Conservation (phyloP, 345 rosid genomes). For the Citrus mangshanensis region DNA sequence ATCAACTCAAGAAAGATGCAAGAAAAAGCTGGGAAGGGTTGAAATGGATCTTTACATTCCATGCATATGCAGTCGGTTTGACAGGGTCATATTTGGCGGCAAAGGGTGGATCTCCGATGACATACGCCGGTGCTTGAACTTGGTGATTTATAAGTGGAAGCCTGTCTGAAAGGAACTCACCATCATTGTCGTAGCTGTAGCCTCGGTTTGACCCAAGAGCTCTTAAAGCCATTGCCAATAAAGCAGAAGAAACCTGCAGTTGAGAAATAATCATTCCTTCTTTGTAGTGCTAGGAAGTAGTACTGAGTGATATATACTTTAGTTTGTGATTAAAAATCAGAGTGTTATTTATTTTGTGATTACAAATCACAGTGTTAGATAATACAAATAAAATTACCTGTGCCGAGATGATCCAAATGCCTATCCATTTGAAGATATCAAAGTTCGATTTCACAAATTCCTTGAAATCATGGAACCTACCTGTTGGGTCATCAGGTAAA, state of each 20-base stretch:
- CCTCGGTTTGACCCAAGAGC: conserved; percentile 18
- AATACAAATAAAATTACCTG: conserved; percentile 31
- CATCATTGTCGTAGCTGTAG: conserved; percentile 28
- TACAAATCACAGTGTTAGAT: not conserved
- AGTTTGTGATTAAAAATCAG: not conserved
- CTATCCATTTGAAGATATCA: conserved; percentile 44
- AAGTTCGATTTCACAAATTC: conserved; percentile 45
- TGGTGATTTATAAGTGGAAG: conserved; percentile 34
- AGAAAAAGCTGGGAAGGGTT: not conserved
- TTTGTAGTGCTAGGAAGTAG: not conserved
- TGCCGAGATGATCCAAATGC: conserved; percentile 28
- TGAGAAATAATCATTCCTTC: no score
- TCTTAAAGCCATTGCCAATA: conserved; percentile 37
- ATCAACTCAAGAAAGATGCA: not conserved
- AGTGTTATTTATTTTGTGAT: not conserved
- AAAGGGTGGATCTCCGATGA: conserved; percentile 15
- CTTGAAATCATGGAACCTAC: conserved; percentile 46
- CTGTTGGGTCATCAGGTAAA: conserved; percentile 59
- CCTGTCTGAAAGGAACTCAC: conserved; percentile 24
- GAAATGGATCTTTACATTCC: conserved; percentile 22
- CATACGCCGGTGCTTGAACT: conserved; percentile 18
- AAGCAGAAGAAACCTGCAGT: conserved; percentile 37
- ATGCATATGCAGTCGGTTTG: conserved; percentile 13
- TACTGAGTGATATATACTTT: not conserved
- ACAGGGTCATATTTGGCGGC: conserved; percentile 9